These are phyloP conservation scores for Rusavskia elegans DNA, from an alignment of 495 filamentous ascomycete genomes.

Conservation along the genomic window DNA sequence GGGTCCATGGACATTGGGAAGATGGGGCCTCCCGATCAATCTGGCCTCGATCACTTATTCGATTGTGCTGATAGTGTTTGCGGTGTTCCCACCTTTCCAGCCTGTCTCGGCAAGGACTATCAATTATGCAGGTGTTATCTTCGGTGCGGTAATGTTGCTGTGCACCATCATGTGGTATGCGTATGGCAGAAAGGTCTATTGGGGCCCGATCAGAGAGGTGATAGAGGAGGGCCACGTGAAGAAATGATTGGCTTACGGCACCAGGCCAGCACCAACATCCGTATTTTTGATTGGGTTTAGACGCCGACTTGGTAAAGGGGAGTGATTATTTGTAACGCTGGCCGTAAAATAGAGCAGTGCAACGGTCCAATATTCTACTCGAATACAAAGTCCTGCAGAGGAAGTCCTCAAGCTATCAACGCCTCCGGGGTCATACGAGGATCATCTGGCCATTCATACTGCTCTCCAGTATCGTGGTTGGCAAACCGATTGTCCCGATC, in stretches of 20 bases:
- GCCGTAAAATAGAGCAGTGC: too few species aligned
- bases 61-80: slow-evolving; percentile 13
- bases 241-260: neutral
- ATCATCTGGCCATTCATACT: too few species aligned
- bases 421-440: too few species aligned
- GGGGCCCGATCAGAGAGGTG: neutral
- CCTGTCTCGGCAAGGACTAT: slow-evolving; percentile 15
- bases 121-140: slow-evolving; percentile 17
- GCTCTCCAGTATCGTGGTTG: too few species aligned
- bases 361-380: too few species aligned
- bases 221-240: neutral
- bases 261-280: too few species aligned
- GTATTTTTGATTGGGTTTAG: too few species aligned
- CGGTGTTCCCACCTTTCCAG: slow-evolving; percentile 13
- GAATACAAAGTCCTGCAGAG: too few species aligned
- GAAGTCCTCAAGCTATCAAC: too few species aligned
- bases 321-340: too few species aligned
- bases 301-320: too few species aligned
- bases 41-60: slow-evolving; percentile 14
- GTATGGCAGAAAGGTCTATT: slow-evolving; percentile 8
- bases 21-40: slow-evolving; percentile 14
- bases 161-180: slow-evolving; percentile 15
- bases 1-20: slow-evolving; percentile 9
- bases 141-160: slow-evolving; percentile 12
- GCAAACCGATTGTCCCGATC: too few species aligned